These are phyloP conservation scores for Neocucurbitaria cava DNA, from an alignment of 2,329 filamentous ascomycete genomes.

Conservation along the genomic window DNA sequence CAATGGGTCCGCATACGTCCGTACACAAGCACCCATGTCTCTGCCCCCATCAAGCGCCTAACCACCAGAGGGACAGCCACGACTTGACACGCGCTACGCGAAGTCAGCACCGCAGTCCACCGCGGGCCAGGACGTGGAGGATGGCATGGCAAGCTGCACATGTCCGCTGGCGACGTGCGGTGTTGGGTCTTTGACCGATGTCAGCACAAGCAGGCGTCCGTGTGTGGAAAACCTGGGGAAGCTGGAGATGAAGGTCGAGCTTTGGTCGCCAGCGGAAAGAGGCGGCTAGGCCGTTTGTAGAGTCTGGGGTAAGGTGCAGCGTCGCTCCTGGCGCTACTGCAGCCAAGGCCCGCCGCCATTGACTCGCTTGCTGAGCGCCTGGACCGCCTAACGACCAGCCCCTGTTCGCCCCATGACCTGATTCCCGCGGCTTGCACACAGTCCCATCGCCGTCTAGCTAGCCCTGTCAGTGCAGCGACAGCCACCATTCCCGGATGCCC, in stretches of 20 bases:
- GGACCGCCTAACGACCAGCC: conserved; percentile 15
- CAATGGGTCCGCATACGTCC: conserved; percentile 29
- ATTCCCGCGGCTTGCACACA: conserved; percentile 5
- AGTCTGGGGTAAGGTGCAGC: conserved; percentile 20
- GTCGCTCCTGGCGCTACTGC: conserved; percentile 11
- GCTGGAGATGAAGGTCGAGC: conserved; percentile 19
- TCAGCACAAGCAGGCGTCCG: conserved; percentile 19
- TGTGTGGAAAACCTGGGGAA: conserved; percentile 34
- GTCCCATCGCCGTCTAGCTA: conserved; percentile 7
- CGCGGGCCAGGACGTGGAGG: conserved; percentile 1
- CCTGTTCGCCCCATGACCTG: conserved; percentile 20
- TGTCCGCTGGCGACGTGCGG: conserved; percentile 5
- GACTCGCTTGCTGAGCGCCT: conserved; percentile 22
- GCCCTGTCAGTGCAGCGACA: conserved; percentile 14
- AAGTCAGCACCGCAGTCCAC: conserved; percentile 7
- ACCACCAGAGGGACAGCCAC: conserved; percentile 31
- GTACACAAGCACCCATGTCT: conserved; percentile 18
- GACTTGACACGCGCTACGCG: conserved; percentile 23
- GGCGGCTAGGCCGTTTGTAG: conserved; percentile 17
- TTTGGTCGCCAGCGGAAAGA: conserved; percentile 16
- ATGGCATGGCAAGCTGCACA: conserved; percentile 4
- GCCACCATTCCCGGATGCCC: conserved; percentile 7
- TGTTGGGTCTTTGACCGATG: conserved; percentile 20
- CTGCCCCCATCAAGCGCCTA: conserved; percentile 28
- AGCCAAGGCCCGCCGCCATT: conserved; percentile 10